phyloP scores from a whole-genome alignment of 192 early-diverging fungal species.

The Coemansia sp. region DNA sequence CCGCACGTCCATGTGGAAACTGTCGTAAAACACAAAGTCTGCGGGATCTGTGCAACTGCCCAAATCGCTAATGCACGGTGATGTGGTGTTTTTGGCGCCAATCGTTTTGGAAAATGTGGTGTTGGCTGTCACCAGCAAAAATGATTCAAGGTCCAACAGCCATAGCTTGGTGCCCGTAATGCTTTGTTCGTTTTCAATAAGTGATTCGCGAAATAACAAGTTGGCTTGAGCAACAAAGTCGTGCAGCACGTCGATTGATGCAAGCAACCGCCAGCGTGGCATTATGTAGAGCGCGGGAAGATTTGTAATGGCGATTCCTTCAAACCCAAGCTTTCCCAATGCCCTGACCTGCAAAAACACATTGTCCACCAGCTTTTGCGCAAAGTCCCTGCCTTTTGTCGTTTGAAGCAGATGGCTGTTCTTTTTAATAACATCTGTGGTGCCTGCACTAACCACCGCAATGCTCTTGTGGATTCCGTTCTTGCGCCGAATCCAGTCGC shows the following conservation, averaged over 20 bases:
- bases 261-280: constrained; percentile 19
- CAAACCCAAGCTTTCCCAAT: constrained; percentile 20
- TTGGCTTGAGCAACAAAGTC: constrained; percentile 13
- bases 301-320: constrained; percentile 16
- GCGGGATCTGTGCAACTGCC: constrained; percentile 17
- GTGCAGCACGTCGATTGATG: constrained; percentile 11
- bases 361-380: constrained; percentile 7
- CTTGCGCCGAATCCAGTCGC: constrained; percentile 33
- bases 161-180: constrained; percentile 9
- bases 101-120: constrained; percentile 22
- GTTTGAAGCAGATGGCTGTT: neutral
- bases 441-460: constrained; percentile 15
- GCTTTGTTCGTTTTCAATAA: constrained; percentile 6
- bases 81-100: constrained; percentile 23
- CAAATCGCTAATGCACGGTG: constrained; percentile 12
- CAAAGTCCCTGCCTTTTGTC: neutral
- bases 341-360: constrained; percentile 15
- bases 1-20: constrained; percentile 29
- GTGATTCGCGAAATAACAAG: constrained; percentile 9
- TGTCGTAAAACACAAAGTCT: constrained; percentile 29
- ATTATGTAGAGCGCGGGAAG: constrained; percentile 22
- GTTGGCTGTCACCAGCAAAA: constrained; percentile 25
- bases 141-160: constrained; percentile 21
- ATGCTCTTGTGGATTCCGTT: constrained; percentile 13
- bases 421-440: constrained; percentile 10